Conservation (phyloP, 192 early-diverging fungal genomes). For the Blastocladiella britannica region DNA sequence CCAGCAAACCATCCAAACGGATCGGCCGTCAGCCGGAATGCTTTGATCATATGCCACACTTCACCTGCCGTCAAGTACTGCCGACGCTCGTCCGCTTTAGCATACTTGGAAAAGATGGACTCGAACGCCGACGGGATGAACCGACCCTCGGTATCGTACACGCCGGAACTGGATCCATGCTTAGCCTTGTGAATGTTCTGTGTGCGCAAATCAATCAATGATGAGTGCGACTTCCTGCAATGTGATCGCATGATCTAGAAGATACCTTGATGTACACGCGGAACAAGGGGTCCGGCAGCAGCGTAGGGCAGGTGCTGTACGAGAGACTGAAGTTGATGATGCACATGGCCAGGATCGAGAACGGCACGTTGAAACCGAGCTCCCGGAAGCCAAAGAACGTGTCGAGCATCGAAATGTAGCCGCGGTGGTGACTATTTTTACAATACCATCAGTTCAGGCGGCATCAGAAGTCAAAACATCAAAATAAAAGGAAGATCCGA, state of each 20-base stretch:
- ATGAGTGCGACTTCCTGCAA: too few relatives aligned
- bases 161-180: conserved; percentile 26
- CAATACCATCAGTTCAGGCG: too few relatives aligned
- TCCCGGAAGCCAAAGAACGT: conserved; percentile 15
- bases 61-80: not conserved
- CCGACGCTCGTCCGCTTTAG: not conserved
- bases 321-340: conserved; percentile 19
- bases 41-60: not conserved
- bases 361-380: conserved; percentile 22
- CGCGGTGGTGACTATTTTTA: too few relatives aligned
- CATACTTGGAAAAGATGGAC: conserved; percentile 22
- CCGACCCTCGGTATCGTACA: conserved; percentile 22
- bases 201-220: too few relatives aligned
- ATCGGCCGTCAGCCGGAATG: not conserved
- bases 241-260: too few relatives aligned
- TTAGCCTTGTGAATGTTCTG: conserved; percentile 23
- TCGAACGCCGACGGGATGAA: conserved; percentile 31
- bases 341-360: conserved; percentile 12
- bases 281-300: conserved; percentile 26
- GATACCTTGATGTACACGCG: too few relatives aligned
- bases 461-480: too few relatives aligned
- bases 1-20: not conserved
- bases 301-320: conserved; percentile 13
- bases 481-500: too few relatives aligned
- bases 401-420: conserved; percentile 16